Evolutionary conservation across 2,329 filamentous ascomycete genomes (phyloP).

Genomic region (Fusarium sororula): DNA sequence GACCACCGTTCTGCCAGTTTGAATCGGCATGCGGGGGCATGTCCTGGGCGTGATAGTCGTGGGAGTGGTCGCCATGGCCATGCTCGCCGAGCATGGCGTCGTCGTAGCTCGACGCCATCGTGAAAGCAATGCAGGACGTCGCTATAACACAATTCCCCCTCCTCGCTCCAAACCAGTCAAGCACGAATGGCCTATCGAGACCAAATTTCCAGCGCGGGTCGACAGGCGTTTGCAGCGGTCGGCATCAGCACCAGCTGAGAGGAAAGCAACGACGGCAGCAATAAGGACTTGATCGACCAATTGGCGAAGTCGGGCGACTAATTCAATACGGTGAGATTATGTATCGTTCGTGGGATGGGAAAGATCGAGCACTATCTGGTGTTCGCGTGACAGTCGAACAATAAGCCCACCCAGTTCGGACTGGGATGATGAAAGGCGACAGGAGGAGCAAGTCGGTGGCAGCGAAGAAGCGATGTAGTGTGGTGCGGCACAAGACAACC

Average conservation of each 20-base stretch:
- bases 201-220: slow-evolving; percentile 46
- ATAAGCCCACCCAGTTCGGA: slow-evolving; percentile 34
- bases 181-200: slow-evolving; percentile 42
- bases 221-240: slow-evolving; percentile 47
- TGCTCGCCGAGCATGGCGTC: slow-evolving; percentile 52
- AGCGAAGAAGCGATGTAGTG: slow-evolving; percentile 39
- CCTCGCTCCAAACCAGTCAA: slow-evolving; percentile 41
- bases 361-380: slow-evolving; percentile 29
- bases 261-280: slow-evolving; percentile 20
- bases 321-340: slow-evolving; percentile 21
- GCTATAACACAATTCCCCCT: slow-evolving; percentile 37
- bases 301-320: slow-evolving; percentile 35
- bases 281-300: slow-evolving; percentile 38
- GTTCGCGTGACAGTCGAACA: slow-evolving; percentile 44
- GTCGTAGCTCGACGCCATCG: slow-evolving; percentile 60
- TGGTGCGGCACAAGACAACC: slow-evolving; percentile 37
- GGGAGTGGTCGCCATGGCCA: slow-evolving; percentile 44
- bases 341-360: slow-evolving; percentile 23
- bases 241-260: slow-evolving; percentile 50
- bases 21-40: slow-evolving; percentile 46
- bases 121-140: slow-evolving; percentile 41
- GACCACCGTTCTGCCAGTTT: slow-evolving; percentile 50
- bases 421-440: slow-evolving; percentile 32
- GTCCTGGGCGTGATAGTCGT: slow-evolving; percentile 39
- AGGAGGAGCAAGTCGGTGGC: slow-evolving; percentile 40